These are phyloP conservation scores for Vitis hybrid DNA, from an alignment of 177 flowering plant species.

Conservation along the genomic window DNA sequence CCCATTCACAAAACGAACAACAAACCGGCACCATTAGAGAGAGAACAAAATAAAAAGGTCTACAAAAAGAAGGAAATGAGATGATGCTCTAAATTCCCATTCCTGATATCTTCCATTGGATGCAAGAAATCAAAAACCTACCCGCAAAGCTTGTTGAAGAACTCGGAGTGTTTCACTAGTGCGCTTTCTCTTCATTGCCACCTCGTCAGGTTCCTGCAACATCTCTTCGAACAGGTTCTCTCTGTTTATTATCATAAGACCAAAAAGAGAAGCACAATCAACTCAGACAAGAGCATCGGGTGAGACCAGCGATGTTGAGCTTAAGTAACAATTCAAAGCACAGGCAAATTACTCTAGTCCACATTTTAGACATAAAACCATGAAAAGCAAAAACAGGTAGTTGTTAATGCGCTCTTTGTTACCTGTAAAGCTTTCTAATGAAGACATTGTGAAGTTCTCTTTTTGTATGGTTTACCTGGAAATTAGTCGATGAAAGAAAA, in stretches of 20 bases:
- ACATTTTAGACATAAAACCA: too few relatives aligned
- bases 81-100: not conserved
- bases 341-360: too few relatives aligned
- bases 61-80: not conserved
- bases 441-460: conserved; percentile 91
- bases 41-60: not conserved
- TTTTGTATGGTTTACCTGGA: conserved; percentile 90
- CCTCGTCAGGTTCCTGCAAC: conserved; percentile 92
- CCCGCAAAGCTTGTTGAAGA: conserved; percentile 89
- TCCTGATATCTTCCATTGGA: not conserved
- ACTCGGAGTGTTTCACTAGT: conserved; percentile 69
- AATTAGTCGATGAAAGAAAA: not conserved
- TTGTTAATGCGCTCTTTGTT: not conserved
- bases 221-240: conserved; percentile 89
- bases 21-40: too few relatives aligned
- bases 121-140: conserved; percentile 28
- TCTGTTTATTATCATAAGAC: conserved; percentile 42
- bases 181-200: conserved; percentile 76
- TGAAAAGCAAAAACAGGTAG: not conserved
- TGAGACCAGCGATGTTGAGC: not conserved
- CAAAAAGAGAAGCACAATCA: conserved; percentile 6
- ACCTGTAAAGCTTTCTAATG: conserved; percentile 95
- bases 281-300: too few relatives aligned
- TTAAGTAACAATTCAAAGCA: not conserved
- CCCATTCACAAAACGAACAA: too few relatives aligned